Conservation (phyloP, 2,329 filamentous ascomycete genomes). For the Pseudogymnoascus pannorum region DNA sequence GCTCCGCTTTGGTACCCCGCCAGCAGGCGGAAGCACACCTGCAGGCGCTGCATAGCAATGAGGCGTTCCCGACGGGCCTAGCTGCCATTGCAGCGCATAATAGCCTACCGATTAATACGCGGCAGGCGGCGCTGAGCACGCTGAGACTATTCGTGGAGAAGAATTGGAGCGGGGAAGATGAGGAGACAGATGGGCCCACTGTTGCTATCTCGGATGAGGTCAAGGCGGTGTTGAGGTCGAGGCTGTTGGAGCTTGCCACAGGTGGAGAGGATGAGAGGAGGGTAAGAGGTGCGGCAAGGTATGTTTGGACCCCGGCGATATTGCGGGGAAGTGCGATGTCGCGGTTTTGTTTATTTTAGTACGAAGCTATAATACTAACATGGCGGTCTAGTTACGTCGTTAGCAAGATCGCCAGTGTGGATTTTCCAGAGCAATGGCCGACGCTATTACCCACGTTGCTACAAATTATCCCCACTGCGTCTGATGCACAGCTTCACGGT, state of each 20-base stretch:
- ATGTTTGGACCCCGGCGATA: conserved; percentile 31
- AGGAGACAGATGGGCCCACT: conserved; percentile 47
- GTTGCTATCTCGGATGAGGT: conserved; percentile 64
- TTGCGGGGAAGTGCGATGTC: not conserved
- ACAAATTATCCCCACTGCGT: conserved; percentile 65
- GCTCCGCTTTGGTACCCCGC: conserved; percentile 64
- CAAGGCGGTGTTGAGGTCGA: conserved; percentile 65
- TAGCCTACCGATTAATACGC: conserved; percentile 64
- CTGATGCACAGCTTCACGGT: conserved; percentile 76
- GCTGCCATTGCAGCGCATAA: conserved; percentile 72
- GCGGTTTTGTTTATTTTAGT: conserved; percentile 9
- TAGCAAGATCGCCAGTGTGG: conserved; percentile 86
- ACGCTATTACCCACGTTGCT: conserved; percentile 75
- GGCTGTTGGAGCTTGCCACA: conserved; percentile 69
- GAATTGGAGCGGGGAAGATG: conserved; percentile 73
- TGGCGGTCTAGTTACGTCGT: conserved; percentile 54
- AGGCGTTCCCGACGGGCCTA: conserved; percentile 71
- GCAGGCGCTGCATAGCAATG: conserved; percentile 41
- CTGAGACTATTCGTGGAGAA: conserved; percentile 77
- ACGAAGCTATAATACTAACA: conserved; percentile 10
- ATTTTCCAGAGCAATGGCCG: conserved; percentile 96
- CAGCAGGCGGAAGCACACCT: conserved; percentile 66
- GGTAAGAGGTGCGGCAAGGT: conserved; percentile 83
- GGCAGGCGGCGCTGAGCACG: conserved; percentile 73
- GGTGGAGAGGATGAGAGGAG: conserved; percentile 68